phyloP scores from a whole-genome alignment of 2,329 filamentous ascomycete genomes.

The Dichotomopilus funicola region DNA sequence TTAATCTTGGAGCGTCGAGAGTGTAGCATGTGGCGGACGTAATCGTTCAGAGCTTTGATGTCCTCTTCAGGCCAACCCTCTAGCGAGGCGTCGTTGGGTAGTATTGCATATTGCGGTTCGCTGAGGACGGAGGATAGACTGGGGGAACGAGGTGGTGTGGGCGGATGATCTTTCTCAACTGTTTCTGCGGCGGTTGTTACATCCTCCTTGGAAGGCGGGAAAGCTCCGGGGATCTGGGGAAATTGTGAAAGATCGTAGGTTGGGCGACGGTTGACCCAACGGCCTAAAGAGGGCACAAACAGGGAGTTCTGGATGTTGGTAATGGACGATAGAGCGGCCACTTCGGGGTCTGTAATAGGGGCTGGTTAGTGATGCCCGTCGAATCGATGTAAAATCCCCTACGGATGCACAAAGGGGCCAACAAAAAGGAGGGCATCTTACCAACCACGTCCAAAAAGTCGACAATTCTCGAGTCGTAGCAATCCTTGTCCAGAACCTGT shows the following conservation, averaged over 20 bases:
- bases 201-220: constrained; percentile 23
- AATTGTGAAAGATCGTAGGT: constrained; percentile 65
- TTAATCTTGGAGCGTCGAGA: constrained; percentile 75
- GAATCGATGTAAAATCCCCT: not conserved
- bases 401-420: not conserved
- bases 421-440: constrained; percentile 5
- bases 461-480: constrained; percentile 27
- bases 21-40: constrained; percentile 82
- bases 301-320: constrained; percentile 89
- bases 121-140: constrained; percentile 64
- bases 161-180: constrained; percentile 21
- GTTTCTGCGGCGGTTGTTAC: constrained; percentile 13
- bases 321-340: constrained; percentile 73
- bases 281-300: constrained; percentile 75
- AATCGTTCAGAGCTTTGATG: constrained; percentile 71
- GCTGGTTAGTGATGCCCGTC: not conserved
- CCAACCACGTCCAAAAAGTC: constrained; percentile 29
- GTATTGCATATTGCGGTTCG: constrained; percentile 68
- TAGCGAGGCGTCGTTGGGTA: constrained; percentile 66
- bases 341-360: constrained; percentile 61
- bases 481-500: constrained; percentile 11
- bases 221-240: constrained; percentile 22
- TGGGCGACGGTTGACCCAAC: constrained; percentile 66
- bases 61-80: constrained; percentile 71
- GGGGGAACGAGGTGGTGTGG: constrained; percentile 23